Conservation (phyloP, 768 basidiomycete species). For the Russula sp. region DNA sequence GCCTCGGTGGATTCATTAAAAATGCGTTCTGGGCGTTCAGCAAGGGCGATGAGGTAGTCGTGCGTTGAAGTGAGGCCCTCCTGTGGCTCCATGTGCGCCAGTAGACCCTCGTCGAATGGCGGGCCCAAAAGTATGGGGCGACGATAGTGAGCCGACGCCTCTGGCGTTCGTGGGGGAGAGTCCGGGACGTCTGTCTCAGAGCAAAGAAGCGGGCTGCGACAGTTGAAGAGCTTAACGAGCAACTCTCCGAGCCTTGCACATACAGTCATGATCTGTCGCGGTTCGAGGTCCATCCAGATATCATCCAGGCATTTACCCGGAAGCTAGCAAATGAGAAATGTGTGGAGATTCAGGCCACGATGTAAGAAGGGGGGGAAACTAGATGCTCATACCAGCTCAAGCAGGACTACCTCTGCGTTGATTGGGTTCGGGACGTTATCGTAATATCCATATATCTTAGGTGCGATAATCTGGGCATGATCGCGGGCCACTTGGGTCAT, state of each 20-base stretch:
- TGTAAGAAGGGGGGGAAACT: neutral
- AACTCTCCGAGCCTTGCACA: conserved; percentile 26
- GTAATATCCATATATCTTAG: conserved; percentile 28
- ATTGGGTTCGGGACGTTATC: conserved; percentile 27
- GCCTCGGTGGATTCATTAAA: conserved; percentile 13
- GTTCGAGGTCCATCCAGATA: conserved; percentile 25
- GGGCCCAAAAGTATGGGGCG: conserved; percentile 24
- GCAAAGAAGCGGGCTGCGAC: conserved; percentile 24
- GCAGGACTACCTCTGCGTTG: conserved; percentile 29
- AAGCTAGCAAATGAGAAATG: conserved; percentile 20
- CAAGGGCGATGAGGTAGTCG: conserved; percentile 27
- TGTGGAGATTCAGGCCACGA: conserved; percentile 6
- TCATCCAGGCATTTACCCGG: conserved; percentile 25
- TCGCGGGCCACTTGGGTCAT: conserved; percentile 26
- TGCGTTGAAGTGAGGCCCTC: conserved; percentile 23
- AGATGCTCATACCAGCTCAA: conserved; percentile 26
- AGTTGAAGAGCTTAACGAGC: conserved; percentile 26
- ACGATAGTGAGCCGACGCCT: conserved; percentile 9
- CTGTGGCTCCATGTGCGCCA: conserved; percentile 24
- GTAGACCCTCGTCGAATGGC: conserved; percentile 27
- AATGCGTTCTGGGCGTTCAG: conserved; percentile 25
- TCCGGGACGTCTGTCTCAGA: conserved; percentile 25
- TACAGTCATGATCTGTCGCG: conserved; percentile 23
- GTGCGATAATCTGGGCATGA: conserved; percentile 23
- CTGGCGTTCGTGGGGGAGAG: conserved; percentile 19